Evolutionary conservation across 2,329 filamentous ascomycete species (phyloP), one percentile per base, ranked within the genome.

Genomic region (Pseudocercospora vitis): DNA sequence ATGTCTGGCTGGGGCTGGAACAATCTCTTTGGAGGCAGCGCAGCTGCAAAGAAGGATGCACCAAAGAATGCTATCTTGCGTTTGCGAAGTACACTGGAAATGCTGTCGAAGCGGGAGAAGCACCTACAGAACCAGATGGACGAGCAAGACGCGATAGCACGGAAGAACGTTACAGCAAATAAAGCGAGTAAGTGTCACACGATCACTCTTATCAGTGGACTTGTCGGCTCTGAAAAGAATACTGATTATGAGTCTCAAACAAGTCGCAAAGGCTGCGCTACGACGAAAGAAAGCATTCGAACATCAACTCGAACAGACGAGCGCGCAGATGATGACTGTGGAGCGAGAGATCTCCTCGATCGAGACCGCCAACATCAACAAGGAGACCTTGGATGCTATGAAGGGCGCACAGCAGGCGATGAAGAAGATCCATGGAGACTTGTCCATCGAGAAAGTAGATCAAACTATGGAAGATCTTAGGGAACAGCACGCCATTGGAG

Each of bases 331-430:
- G 68, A 84, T 85, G 65, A 95, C 94, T 18, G 80, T 99, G 39
- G 94, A 99, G 73, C 88, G 91, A 69, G 91, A 99, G 73, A 95
- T 97, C 69, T 94, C 94, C 73, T 87, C 89, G 56, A 97, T 99
- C 77, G 94, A 99, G 75, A 90, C 91, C 44, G 94, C 94, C 58
- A 99, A 97, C 72, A 96, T 99, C 78, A 99, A 99, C 80, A 86
- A 92, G 75, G 91, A 96, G 79, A 99, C 94, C 9, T 79, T 97
- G 61, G 83, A 87, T 63, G 92, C 91, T 6, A 96, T 99, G 91
- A 87, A 95, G 82, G 86, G 86, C 70, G 92, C 94, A 8, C 85
- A 89, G 61, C 78, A 85, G 57, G 94, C 92, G 29, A 97, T 99
- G 91, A 87, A 91, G 77, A 79, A 86, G 60, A 99, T 99, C 65